A percentile compares a stretch with the other conserved stretches of the same genome.
phyloP scores from a whole-genome alignment of 768 basidiomycete species.

The Leccinum subgranulosum region DNA sequence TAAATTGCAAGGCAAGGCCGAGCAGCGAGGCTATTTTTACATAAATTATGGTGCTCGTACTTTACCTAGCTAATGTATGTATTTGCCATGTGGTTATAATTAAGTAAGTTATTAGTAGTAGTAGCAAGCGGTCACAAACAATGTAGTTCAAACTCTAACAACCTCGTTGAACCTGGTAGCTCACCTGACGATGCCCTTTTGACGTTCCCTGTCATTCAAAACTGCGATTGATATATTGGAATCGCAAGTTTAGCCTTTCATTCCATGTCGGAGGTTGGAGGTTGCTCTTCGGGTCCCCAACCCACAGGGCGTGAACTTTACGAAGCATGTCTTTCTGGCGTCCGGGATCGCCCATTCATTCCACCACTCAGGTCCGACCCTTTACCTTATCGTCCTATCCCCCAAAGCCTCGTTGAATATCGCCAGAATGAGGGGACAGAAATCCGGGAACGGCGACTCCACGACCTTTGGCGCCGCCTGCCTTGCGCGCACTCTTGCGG shows the following conservation, averaged over 20 bases:
- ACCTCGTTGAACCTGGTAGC: conserved; percentile 17
- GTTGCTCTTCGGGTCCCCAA: conserved; percentile 19
- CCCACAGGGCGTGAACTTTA: conserved; percentile 49
- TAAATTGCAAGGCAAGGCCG: conserved; percentile 11
- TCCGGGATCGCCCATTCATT: conserved; percentile 53
- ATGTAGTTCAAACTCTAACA: conserved; percentile 11
- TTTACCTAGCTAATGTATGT: conserved; percentile 7
- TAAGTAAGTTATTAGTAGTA: conserved; percentile 1
- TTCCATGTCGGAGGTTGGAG: conserved; percentile 27
- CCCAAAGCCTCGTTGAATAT: conserved; percentile 59
- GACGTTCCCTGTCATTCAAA: conserved; percentile 9
- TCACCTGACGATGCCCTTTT: conserved; percentile 30
- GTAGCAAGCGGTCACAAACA: conserved; percentile 34
- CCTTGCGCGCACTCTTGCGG: conserved; percentile 31
- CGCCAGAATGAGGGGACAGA: conserved; percentile 60
- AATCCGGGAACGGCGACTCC: conserved; percentile 56
- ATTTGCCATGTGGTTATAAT: conserved; percentile 23
- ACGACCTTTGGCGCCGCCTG: conserved; percentile 62
- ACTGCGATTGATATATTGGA: conserved; percentile 14
- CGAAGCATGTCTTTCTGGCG: conserved; percentile 50
- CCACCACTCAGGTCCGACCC: conserved; percentile 59
- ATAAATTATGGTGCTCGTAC: conserved; percentile 23
- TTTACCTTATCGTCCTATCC: conserved; percentile 37
- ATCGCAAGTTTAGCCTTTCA: conserved; percentile 19
- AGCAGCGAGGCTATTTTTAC: conserved; percentile 27